A percentile compares a stretch with the other conserved stretches of the same genome.
These are phyloP conservation scores for Gloeostereum incarnatum DNA, from an alignment of 768 basidiomycete genomes.

Conservation along the genomic window DNA sequence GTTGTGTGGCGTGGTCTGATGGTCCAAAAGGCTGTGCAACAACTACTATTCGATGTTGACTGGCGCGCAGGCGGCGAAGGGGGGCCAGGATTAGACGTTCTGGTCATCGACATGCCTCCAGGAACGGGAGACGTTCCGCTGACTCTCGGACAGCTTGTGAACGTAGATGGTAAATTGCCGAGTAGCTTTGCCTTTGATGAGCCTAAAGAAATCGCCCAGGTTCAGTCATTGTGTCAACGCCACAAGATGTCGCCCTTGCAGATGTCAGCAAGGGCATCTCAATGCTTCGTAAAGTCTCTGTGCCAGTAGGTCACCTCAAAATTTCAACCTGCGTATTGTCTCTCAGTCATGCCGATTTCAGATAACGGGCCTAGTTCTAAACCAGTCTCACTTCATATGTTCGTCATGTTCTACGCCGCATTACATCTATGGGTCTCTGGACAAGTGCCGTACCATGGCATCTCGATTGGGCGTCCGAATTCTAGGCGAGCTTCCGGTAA, in stretches of 20 bases:
- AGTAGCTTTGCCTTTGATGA: slow-evolving; percentile 4
- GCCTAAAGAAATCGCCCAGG: slow-evolving; percentile 25
- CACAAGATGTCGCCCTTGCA: slow-evolving; percentile 86
- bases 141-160: slow-evolving; percentile 80
- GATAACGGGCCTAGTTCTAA: slow-evolving; percentile 84
- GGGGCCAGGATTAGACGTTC: slow-evolving; percentile 58
- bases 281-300: slow-evolving; percentile 83
- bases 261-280: slow-evolving; percentile 90
- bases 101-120: slow-evolving; percentile 94
- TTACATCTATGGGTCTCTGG: slow-evolving; percentile 63
- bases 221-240: slow-evolving; percentile 89
- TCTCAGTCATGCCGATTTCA: slow-evolving; percentile 16
- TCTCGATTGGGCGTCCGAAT: slow-evolving; percentile 47
- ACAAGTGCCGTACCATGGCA: slow-evolving; percentile 52
- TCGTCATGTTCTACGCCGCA: slow-evolving; percentile 58
- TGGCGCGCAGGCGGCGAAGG: slow-evolving; percentile 44
- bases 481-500: slow-evolving; percentile 77
- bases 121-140: slow-evolving; percentile 96
- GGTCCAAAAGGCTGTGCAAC: slow-evolving; percentile 98
- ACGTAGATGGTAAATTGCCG: slow-evolving; percentile 64
- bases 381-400: slow-evolving; percentile 81
- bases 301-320: slow-evolving; percentile 53
- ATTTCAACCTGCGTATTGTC: slow-evolving; percentile 1
- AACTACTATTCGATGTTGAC: slow-evolving; percentile 92
- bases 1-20: slow-evolving; percentile 96